phyloP scores from a whole-genome alignment of 345 rosid species.

The Boechera retrofracta region DNA sequence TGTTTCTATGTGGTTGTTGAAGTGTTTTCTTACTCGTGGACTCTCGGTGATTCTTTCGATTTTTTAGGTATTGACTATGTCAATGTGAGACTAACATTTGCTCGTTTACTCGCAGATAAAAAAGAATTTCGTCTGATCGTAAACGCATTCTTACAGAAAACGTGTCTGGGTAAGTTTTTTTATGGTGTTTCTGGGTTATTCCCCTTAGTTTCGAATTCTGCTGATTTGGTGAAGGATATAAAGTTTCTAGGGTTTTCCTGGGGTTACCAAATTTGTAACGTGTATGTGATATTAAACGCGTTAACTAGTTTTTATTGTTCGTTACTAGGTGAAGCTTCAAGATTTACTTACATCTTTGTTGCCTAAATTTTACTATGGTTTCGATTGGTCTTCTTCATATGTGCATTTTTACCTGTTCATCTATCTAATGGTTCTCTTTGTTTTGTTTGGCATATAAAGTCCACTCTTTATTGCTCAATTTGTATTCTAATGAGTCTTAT shows the following conservation, averaged over 20 bases:
- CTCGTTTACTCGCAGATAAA: conserved; percentile 3
- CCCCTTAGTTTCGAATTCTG: neutral
- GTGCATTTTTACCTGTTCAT: conserved; percentile 7
- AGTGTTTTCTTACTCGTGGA: neutral
- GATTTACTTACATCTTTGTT: neutral
- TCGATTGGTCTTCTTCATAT: neutral
- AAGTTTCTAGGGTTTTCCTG: neutral
- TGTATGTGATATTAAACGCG: neutral
- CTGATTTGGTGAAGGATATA: neutral
- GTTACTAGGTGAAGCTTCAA: neutral
- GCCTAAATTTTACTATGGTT: neutral
- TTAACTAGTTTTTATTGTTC: neutral
- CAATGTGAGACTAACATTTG: conserved; percentile 15
- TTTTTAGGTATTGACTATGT: neutral
- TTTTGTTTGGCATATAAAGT: neutral
- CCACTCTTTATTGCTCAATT: neutral
- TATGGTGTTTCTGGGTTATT: neutral
- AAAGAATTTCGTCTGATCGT: neutral
- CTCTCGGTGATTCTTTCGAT: neutral
- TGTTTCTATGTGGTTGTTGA: neutral
- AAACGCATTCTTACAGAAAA: neutral
- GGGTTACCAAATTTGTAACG: neutral
- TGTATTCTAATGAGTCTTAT: neutral
- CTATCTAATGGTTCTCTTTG: neutral
- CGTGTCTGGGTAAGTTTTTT: neutral